phyloP scores from a whole-genome alignment of 2,329 filamentous ascomycete species.

The Cordyceps farinosa region DNA sequence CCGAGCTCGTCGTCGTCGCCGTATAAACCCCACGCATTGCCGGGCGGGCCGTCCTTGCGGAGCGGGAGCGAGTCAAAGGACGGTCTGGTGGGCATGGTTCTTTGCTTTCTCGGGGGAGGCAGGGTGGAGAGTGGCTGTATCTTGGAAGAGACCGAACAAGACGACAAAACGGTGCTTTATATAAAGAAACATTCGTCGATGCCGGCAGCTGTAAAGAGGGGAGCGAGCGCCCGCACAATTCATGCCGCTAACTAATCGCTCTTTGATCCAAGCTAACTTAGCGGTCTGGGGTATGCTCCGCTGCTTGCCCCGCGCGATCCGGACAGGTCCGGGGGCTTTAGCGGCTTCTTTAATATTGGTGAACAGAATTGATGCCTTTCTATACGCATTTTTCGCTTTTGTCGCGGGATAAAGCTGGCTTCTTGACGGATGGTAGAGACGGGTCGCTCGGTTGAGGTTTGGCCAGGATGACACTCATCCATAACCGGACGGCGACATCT shows the following conservation, averaged over 20 bases:
- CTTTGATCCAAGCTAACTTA: background rate
- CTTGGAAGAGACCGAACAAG: background rate
- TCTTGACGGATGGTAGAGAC: too few relatives aligned
- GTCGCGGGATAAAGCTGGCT: too few relatives aligned
- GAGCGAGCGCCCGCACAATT: background rate
- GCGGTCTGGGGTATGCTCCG: background rate
- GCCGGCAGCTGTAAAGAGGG: background rate
- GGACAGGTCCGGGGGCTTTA: too few relatives aligned
- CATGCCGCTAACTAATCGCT: background rate
- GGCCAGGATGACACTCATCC: too few relatives aligned
- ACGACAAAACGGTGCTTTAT: background rate
- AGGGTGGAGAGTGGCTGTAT: too few relatives aligned
- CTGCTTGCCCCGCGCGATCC: too few relatives aligned
- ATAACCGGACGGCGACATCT: too few relatives aligned
- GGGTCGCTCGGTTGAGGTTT: too few relatives aligned
- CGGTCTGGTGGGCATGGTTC: conserved; percentile 19
- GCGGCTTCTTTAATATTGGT: too few relatives aligned
- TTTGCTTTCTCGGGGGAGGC: too few relatives aligned
- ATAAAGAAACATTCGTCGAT: background rate
- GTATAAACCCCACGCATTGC: conserved; percentile 56
- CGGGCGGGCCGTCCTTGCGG: conserved; percentile 44
- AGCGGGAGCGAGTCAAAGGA: conserved; percentile 47
- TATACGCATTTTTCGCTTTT: too few relatives aligned
- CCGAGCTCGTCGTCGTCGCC: conserved; percentile 49
- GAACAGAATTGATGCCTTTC: too few relatives aligned